A percentile compares a stretch with the other conserved stretches of the same genome.
Conservation (phyloP, 139 green algal species). For the Chlamydomonas schloesseri region DNA sequence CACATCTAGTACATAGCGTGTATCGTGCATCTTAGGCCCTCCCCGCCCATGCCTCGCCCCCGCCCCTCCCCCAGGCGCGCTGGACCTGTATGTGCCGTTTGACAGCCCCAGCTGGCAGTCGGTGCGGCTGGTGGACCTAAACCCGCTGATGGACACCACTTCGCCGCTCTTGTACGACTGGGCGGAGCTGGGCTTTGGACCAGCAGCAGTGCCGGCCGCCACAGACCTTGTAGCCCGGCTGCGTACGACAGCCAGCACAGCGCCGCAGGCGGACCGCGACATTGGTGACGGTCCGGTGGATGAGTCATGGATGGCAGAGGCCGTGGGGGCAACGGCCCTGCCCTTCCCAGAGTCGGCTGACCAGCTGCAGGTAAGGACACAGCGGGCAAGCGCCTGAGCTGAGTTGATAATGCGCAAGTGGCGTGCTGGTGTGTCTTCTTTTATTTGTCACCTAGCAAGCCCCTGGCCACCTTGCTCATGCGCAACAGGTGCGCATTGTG, state of each 20-base stretch:
- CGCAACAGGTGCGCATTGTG: slow-evolving; percentile 15
- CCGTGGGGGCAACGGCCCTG: neutral
- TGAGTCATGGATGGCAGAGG: slow-evolving; percentile 27
- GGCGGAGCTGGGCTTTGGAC: slow-evolving; percentile 42
- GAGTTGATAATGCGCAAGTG: too few relatives aligned
- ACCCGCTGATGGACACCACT: slow-evolving; percentile 83
- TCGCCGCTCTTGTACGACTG: slow-evolving; percentile 87
- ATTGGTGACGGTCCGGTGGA: neutral
- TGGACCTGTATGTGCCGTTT: slow-evolving; percentile 90
- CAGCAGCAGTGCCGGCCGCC: neutral
- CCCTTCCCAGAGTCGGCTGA: neutral
- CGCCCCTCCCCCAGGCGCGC: too few relatives aligned
- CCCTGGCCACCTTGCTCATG: too few relatives aligned
- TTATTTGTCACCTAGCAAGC: too few relatives aligned
- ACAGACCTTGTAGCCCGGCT: neutral
- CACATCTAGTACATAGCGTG: too few relatives aligned
- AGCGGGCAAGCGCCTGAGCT: neutral
- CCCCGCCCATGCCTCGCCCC: too few relatives aligned
- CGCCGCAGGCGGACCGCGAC: neutral
- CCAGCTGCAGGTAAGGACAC: slow-evolving; percentile 18
- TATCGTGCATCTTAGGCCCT: too few relatives aligned
- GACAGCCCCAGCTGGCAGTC: neutral
- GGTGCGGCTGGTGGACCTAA: slow-evolving; percentile 93
- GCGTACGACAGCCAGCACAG: neutral
- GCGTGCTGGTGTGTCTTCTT: too few relatives aligned